These are phyloP conservation scores for Rubus parviflorus DNA, from an alignment of 306 rosid genomes.

Conservation along the genomic window DNA sequence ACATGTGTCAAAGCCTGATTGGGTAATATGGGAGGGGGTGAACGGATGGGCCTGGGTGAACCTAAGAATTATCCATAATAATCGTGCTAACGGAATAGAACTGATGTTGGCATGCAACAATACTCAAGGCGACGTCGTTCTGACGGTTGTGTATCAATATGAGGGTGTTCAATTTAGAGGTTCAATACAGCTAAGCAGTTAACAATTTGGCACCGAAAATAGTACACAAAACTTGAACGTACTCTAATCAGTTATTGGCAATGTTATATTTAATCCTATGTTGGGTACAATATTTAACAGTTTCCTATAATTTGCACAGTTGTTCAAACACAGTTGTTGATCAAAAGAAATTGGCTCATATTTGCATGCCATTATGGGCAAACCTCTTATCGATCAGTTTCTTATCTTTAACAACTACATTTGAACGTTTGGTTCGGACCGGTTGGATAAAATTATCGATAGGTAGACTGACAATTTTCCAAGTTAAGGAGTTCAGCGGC, in stretches of 20 bases:
- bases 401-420: not conserved
- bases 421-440: not conserved
- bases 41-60: too few species aligned
- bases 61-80: too few species aligned
- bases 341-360: not conserved
- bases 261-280: not conserved
- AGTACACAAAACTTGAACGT: not conserved
- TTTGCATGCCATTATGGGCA: not conserved
- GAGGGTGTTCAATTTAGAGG: too few species aligned
- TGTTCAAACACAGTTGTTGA: not conserved
- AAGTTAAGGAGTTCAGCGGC: not conserved
- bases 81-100: too few species aligned
- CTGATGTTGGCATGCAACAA: too few species aligned
- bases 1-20: too few species aligned
- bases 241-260: not conserved
- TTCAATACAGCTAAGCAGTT: too few species aligned
- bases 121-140: too few species aligned
- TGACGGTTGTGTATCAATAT: too few species aligned
- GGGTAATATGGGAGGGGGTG: too few species aligned
- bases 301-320: not conserved
- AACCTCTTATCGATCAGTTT: not conserved
- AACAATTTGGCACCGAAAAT: not conserved
- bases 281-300: not conserved
- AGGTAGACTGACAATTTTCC: not conserved
- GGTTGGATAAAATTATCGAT: not conserved